phyloP scores from a whole-genome alignment of 2,329 filamentous ascomycete species.

The Xylariaceae sp. region DNA sequence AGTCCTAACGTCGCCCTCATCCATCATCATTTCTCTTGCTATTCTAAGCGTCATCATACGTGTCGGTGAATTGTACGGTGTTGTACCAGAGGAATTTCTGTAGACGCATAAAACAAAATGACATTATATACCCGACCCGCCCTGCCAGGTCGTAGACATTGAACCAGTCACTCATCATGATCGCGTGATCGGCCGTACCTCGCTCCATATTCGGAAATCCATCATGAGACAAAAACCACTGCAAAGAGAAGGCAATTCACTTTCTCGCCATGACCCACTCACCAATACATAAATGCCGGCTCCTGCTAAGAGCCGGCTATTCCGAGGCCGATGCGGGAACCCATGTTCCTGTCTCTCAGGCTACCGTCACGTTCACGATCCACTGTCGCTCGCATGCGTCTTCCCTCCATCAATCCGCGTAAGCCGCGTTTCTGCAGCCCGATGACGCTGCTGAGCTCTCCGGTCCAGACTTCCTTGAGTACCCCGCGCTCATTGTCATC shows the following conservation, averaged over 20 bases:
- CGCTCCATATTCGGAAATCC: constrained; percentile 1
- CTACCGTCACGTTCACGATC: constrained; percentile 29
- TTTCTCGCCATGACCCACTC: constrained; percentile 5
- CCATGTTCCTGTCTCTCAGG: constrained; percentile 21
- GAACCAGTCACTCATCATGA: constrained; percentile 10
- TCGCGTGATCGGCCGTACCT: too few relatives aligned
- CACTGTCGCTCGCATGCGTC: constrained; percentile 55
- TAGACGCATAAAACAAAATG: constrained; percentile 5
- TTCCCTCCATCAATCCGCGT: constrained; percentile 88
- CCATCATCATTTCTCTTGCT: too few relatives aligned
- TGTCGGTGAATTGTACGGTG: too few relatives aligned
- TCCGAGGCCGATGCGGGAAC: constrained; percentile 43
- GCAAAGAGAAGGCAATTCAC: constrained; percentile 3
- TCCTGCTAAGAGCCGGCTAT: constrained; percentile 43
- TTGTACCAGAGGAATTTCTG: too few relatives aligned
- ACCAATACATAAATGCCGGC: constrained; percentile 12
- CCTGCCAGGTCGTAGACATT: too few relatives aligned
- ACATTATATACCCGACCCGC: too few relatives aligned
- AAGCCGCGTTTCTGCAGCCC: constrained; percentile 91
- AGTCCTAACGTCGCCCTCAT: too few relatives aligned
- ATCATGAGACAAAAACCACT: constrained; percentile 1
- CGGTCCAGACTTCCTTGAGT: constrained; percentile 68
- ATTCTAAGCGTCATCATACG: too few relatives aligned
- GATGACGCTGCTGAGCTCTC: constrained; percentile 82
- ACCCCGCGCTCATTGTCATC: constrained; percentile 35